Conservation (phyloP, 306 rosid genomes). For the Dalbergia cochinchinensis region DNA sequence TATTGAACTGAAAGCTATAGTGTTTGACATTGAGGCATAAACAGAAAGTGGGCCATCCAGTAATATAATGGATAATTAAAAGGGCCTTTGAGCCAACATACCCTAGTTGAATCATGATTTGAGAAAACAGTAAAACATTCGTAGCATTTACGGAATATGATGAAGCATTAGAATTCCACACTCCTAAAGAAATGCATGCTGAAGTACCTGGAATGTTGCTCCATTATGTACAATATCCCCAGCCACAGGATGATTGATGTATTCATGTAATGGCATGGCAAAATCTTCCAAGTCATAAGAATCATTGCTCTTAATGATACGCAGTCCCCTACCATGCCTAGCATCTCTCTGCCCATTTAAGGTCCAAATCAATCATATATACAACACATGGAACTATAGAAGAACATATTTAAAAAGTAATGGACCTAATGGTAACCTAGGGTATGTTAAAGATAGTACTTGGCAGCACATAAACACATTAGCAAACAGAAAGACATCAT, state of each 20-base stretch:
- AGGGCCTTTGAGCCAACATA: slow-evolving; percentile 2
- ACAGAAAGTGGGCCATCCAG: slow-evolving; percentile 20
- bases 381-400: slow-evolving; percentile 39
- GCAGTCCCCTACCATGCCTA: slow-evolving; percentile 54
- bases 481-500: slow-evolving; percentile 41
- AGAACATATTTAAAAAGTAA: slow-evolving; percentile 34
- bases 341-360: slow-evolving; percentile 71
- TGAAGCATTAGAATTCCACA: slow-evolving; percentile 33
- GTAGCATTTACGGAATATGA: slow-evolving; percentile 24
- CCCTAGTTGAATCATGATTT: slow-evolving; percentile 3
- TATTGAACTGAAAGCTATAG: slow-evolving; percentile 8
- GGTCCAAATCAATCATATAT: slow-evolving; percentile 37
- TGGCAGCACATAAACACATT: slow-evolving; percentile 1
- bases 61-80: slow-evolving; percentile 30
- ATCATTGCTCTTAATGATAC: slow-evolving; percentile 48
- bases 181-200: slow-evolving; percentile 29
- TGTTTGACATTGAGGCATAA: slow-evolving; percentile 3
- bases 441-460: neutral
- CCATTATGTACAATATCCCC: slow-evolving; percentile 90
- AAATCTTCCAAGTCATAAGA: slow-evolving; percentile 77
- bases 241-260: slow-evolving; percentile 74
- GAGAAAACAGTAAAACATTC: slow-evolving; percentile 19
- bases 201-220: slow-evolving; percentile 94
- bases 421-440: slow-evolving; percentile 22
- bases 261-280: slow-evolving; percentile 87